These are phyloP conservation scores for Trichophyton benhamiae DNA, from an alignment of 2,329 filamentous ascomycete species.

Conservation along the genomic window DNA sequence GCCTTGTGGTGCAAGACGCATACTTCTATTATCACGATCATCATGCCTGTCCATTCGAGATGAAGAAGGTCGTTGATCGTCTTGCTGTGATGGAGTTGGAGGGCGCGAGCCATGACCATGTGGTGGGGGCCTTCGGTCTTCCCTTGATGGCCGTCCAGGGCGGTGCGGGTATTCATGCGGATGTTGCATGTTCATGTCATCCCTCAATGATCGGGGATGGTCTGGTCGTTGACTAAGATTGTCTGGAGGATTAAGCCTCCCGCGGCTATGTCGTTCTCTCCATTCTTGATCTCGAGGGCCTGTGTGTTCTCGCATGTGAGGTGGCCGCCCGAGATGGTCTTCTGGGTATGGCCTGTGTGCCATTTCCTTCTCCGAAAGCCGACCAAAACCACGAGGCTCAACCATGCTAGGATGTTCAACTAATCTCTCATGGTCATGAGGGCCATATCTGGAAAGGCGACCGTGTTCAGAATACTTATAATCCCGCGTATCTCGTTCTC, in stretches of 20 bases:
- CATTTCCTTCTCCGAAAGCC: constrained; percentile 21
- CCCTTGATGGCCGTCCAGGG: constrained; percentile 10
- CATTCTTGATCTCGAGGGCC: constrained; percentile 27
- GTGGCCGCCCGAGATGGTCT: constrained; percentile 28
- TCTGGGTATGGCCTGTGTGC: constrained; percentile 24
- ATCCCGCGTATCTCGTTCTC: constrained; percentile 20
- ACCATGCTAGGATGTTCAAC: background rate
- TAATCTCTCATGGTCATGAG: constrained; percentile 24
- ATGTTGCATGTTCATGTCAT: constrained; percentile 7
- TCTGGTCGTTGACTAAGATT: constrained; percentile 17
- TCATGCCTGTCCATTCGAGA: constrained; percentile 17
- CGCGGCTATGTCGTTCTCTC: constrained; percentile 24
- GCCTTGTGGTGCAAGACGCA: constrained; percentile 17
- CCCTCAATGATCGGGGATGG: constrained; percentile 6
- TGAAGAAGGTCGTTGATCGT: constrained; percentile 13
- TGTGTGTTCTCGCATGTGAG: constrained; percentile 24
- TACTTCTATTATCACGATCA: constrained; percentile 29
- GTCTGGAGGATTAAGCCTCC: constrained; percentile 20
- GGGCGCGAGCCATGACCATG: constrained; percentile 13
- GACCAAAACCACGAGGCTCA: background rate
- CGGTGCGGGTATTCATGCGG: constrained; percentile 8
- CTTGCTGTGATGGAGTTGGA: constrained; percentile 11
- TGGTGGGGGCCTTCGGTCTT: constrained; percentile 13
- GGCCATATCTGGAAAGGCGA: constrained; percentile 26
- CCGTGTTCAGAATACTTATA: constrained; percentile 26